phyloP scores from a whole-genome alignment of 306 rosid species.

The Cicer yamashitae region DNA sequence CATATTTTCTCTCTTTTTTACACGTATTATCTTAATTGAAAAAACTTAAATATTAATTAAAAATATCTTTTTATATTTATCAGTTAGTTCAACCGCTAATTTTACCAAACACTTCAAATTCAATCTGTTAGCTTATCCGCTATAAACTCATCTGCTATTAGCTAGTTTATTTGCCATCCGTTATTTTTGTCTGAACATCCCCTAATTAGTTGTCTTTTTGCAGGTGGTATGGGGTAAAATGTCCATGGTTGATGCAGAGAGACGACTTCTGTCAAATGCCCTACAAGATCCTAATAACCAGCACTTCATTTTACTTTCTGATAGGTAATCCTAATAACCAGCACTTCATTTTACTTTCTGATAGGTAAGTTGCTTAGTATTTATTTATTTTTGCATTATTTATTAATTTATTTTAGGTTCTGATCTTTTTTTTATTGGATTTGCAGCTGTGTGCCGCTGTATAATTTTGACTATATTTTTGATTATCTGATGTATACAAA shows the following conservation, averaged over 20 bases:
- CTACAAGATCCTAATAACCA: conserved; percentile 83
- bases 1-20: too few species aligned
- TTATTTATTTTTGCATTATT: conserved; percentile 14
- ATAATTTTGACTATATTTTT: conserved; percentile 78
- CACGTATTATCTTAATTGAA: too few species aligned
- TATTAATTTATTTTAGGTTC: conserved; percentile 30
- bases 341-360: conserved; percentile 95
- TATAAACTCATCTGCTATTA: too few species aligned
- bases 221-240: conserved; percentile 97
- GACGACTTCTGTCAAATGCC: conserved; percentile 79
- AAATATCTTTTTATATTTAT: too few species aligned
- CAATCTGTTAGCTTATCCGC: too few species aligned
- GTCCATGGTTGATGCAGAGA: conserved; percentile 93
- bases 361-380: conserved; percentile 59
- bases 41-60: too few species aligned
- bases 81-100: too few species aligned
- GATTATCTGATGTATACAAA: conserved; percentile 80
- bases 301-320: conserved; percentile 95
- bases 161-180: too few species aligned
- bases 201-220: conserved; percentile 32
- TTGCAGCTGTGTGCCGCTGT: conserved; percentile 93
- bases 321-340: conserved; percentile 85
- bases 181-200: too few species aligned
- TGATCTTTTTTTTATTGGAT: conserved; percentile 45
- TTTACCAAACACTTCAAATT: too few species aligned